These are phyloP conservation scores for Phytophthora ohioensis DNA, from an alignment of 352 stramenopile species.

Conservation along the genomic window DNA sequence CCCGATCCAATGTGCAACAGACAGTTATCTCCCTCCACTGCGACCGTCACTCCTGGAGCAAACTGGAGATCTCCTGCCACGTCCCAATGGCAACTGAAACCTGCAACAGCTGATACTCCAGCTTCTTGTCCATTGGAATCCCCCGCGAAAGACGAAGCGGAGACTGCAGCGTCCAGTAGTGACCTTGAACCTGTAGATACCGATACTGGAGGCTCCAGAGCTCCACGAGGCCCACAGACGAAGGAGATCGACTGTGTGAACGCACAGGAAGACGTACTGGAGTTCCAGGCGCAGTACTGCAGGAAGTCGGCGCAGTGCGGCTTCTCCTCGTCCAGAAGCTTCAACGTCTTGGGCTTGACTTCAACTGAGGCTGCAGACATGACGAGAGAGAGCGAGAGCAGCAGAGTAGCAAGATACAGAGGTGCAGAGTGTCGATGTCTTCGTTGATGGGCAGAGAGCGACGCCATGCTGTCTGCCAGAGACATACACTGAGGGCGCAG, in stretches of 20 bases:
- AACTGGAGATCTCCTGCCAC: slow-evolving; percentile 65
- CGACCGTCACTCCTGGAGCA: slow-evolving; percentile 44
- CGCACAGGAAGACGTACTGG: slow-evolving; percentile 60
- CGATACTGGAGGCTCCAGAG: slow-evolving; percentile 1
- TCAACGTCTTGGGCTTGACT: slow-evolving; percentile 2
- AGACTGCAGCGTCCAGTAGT: slow-evolving; percentile 3
- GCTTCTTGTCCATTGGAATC: slow-evolving; percentile 4
- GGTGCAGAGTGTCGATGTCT: background rate
- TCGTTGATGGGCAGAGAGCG: slow-evolving; percentile 1
- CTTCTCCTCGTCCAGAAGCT: slow-evolving; percentile 12
- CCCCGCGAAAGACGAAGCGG: slow-evolving; percentile 13
- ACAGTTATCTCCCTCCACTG: slow-evolving; percentile 62
- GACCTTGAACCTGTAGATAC: slow-evolving; percentile 12
- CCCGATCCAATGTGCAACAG: slow-evolving; percentile 58
- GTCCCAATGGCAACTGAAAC: slow-evolving; percentile 66
- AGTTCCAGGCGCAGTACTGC: slow-evolving; percentile 53
- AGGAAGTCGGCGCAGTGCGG: slow-evolving; percentile 61
- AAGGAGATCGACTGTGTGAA: slow-evolving; percentile 59
- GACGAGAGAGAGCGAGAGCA: slow-evolving; percentile 17
- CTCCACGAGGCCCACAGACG: slow-evolving; percentile 40
- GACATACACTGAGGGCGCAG: background rate
- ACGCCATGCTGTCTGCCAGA: slow-evolving; percentile 10
- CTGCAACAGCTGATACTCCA: slow-evolving; percentile 23
- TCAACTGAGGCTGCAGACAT: slow-evolving; percentile 5
- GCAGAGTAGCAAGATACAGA: background rate